Percentiles rank a stretch among this genome's conserved stretches.
Evolutionary conservation across 2,329 filamentous ascomycete genomes (phyloP).

Genomic region (Alternaria brassicae): DNA sequence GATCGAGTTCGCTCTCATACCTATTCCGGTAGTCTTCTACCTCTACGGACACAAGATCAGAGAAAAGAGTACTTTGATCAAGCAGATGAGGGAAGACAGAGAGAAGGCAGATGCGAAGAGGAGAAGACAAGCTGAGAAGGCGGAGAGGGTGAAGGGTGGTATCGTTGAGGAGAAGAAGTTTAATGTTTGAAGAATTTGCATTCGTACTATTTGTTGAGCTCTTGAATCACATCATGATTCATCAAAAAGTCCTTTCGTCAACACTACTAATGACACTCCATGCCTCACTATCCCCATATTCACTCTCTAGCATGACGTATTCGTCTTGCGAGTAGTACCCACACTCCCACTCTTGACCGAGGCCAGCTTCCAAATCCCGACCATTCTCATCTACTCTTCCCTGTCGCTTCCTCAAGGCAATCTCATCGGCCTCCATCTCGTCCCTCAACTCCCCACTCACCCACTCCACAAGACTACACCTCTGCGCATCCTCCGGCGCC

Average conservation of each 20-base stretch:
- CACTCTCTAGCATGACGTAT: not conserved
- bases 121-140: conserved; percentile 47
- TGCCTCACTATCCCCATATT: not conserved
- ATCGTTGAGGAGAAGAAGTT: conserved; percentile 19
- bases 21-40: conserved; percentile 83
- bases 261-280: conserved; percentile 13
- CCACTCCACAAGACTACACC: conserved; percentile 17
- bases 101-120: conserved; percentile 53
- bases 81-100: conserved; percentile 53
- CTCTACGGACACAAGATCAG: conserved; percentile 64
- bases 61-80: conserved; percentile 62
- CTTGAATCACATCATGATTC: not conserved
- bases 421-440: not conserved
- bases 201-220: not conserved
- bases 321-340: not conserved
- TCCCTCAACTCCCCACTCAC: not conserved
- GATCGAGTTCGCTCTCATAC: conserved; percentile 75
- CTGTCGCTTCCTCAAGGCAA: not conserved
- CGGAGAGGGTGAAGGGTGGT: conserved; percentile 50
- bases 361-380: not conserved
- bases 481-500: conserved; percentile 11
- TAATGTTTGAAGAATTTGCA: conserved; percentile 11
- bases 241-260: not conserved
- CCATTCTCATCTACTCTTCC: not conserved
- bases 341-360: not conserved